Base-by-base conservation (phyloP, 2,329 filamentous ascomycete genomes). In the Alternaria conjuncta region DNA sequence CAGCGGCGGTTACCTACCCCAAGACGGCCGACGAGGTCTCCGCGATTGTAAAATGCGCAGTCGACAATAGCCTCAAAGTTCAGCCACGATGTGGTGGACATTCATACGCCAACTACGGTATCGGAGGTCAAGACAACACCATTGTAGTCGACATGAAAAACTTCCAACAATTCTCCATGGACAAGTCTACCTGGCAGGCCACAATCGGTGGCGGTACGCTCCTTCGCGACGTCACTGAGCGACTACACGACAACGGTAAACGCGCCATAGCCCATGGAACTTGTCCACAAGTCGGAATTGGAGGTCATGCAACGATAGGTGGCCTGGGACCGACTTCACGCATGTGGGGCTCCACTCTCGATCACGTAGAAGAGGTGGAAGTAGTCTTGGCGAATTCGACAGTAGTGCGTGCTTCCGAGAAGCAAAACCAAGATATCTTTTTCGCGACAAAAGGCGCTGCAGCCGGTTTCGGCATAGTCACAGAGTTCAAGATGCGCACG, bases 81-180 rank as follows among this genome's bases (percentile, higher is more conserved):
- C 87, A 90, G 71, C 84, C 88, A n/a, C 85, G 84, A 49, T 87
- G 86, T 2, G 89, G 89, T 4, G 89, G 89, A 0, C 89, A 91
- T 68, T 90, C 87, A 0, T 91, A 88, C 64, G 88, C 80, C 0
- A 84, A 84, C 2, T 83, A 84, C 64, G 73, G 76, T 73, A 78
- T 85, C 4, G 84, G 84, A 10, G 84, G 84, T 12, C 73, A 81
- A 64, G 77, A 85, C 51, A 81, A 81, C 11, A 80, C 82, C 36
- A 75, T 86, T 26, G 81, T 85, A 0, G 78, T 87, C n/a, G 84
- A 86, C 66, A 71, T 87, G 65, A 80, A 83, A 64, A 75, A 81
- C 55, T 83, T 86, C 70, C 81, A 84, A 62, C 75, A 81, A 36
- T 83, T 86, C 36, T 78, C 76, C 4, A 74, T 86, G 57, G 79